Base-by-base conservation (phyloP, 768 basidiomycete genomes). In the Xerocomellus dryophilus region DNA sequence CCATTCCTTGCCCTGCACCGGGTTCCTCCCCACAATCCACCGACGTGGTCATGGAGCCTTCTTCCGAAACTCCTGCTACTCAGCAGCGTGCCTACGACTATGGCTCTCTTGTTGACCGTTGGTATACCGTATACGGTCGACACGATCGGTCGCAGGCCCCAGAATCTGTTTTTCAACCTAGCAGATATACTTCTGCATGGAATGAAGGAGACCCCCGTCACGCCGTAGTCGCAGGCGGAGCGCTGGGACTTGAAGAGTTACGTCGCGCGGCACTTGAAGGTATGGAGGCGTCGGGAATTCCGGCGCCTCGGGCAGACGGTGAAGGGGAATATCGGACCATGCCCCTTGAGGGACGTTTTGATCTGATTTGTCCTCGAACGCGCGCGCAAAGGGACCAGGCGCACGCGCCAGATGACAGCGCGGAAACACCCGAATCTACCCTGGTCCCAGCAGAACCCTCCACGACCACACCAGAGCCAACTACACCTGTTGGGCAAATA, bases 91-190 rank as follows among this genome's bases (percentile, higher is more conserved):
- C 81, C 31, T 90, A 92, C 62, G 82, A 88, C 70, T 95, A 93
- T 61, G 76, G 79, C 53, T 81, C 88, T 7, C 85, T 99, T 31
- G 81, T 97, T 29, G 86, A 95, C 67, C 83, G 86, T 39, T 99
- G 96, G 96, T 96, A 83, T 70, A 78, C 80, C 31, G 85, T 95
- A 20, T 99, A 96, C 64, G 94, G 98, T 75, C 82, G 74, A 43
- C 83, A 96, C 69, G 91, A 90, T 68, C 89, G 92, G 47, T 80
- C 88, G 1, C 72, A 81, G 32, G 62, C 76, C 36, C 67, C 71
- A 25, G 62, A 74, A 32, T 72, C 77, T 15, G 68, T 73, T 46
- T 63, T 73, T 38, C 74, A 84, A 53, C 78, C 86, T 7, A 80
- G 80, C 54, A 81, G 77, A 50, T 93, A 89, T 66, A 72, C 81